phyloP scores from a whole-genome alignment of 176 grass and related monocot genomes.

The Carex pumila region DNA sequence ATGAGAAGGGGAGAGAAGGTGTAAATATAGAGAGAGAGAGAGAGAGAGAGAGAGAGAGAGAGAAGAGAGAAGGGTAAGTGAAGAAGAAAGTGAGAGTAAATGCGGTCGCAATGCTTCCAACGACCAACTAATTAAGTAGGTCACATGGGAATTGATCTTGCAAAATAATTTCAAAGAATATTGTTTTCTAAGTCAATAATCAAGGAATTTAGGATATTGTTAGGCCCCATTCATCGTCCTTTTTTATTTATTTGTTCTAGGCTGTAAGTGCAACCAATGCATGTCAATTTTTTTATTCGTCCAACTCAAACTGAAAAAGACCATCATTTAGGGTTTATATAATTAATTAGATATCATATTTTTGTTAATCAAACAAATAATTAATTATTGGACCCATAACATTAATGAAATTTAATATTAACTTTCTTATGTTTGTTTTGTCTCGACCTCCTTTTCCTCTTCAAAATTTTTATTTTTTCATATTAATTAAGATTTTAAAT shows the following conservation, averaged over 20 bases:
- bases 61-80: neutral
- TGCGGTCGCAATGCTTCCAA: slow-evolving; percentile 23
- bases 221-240: neutral
- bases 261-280: neutral
- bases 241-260: neutral
- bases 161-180: neutral
- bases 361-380: neutral
- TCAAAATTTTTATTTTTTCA: neutral
- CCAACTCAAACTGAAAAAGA: neutral
- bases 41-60: neutral
- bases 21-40: slow-evolving; percentile 11
- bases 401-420: too few relatives aligned
- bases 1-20: neutral
- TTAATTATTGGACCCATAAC: neutral
- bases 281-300: neutral
- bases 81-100: slow-evolving; percentile 12
- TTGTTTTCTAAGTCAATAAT: neutral
- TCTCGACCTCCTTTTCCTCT: neutral
- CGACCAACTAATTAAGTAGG: slow-evolving; percentile 22
- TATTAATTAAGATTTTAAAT: too few relatives aligned
- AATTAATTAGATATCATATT: neutral
- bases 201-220: neutral
- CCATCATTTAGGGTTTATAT: neutral
- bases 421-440: too few relatives aligned
- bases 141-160: slow-evolving; percentile 15